A percentile compares a stretch with the other conserved stretches of the same genome.
These are phyloP conservation scores for Boletus eberwhitei DNA, from an alignment of 768 basidiomycete species.

Conservation along the genomic window DNA sequence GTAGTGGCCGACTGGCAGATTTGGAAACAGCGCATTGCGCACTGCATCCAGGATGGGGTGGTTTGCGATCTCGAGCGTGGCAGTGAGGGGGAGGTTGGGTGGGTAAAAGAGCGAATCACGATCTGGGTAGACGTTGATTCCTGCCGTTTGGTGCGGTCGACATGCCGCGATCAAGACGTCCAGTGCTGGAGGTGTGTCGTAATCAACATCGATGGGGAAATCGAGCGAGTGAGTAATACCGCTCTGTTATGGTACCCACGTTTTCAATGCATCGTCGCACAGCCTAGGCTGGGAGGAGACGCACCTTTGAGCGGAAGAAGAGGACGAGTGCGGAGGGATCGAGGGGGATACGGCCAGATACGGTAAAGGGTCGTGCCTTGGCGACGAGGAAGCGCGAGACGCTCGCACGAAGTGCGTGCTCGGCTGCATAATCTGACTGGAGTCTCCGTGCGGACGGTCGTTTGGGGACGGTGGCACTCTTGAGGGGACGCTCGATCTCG, in stretches of 20 bases:
- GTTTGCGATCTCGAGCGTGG: constrained; percentile 76
- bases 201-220: constrained; percentile 76
- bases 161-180: constrained; percentile 77
- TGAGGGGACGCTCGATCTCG: constrained; percentile 57
- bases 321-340: constrained; percentile 65
- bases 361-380: constrained; percentile 60
- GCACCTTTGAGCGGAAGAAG: constrained; percentile 78
- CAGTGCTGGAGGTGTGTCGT: constrained; percentile 71
- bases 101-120: constrained; percentile 73
- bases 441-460: constrained; percentile 31
- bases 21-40: constrained; percentile 67
- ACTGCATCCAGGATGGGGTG: constrained; percentile 81
- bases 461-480: constrained; percentile 34
- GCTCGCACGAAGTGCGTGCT: constrained; percentile 51
- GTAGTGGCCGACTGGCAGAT: constrained; percentile 63
- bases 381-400: constrained; percentile 54
- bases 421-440: constrained; percentile 48
- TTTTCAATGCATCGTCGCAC: not conserved
- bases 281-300: constrained; percentile 9
- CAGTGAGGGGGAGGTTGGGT: constrained; percentile 64
- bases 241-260: constrained; percentile 40
- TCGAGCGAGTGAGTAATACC: constrained; percentile 79
- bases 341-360: constrained; percentile 66
- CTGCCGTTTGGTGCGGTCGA: constrained; percentile 57
- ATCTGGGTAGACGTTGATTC: constrained; percentile 49